phyloP scores from a whole-genome alignment of 1,284 basidiomycete species.

The Melampsora americana region DNA sequence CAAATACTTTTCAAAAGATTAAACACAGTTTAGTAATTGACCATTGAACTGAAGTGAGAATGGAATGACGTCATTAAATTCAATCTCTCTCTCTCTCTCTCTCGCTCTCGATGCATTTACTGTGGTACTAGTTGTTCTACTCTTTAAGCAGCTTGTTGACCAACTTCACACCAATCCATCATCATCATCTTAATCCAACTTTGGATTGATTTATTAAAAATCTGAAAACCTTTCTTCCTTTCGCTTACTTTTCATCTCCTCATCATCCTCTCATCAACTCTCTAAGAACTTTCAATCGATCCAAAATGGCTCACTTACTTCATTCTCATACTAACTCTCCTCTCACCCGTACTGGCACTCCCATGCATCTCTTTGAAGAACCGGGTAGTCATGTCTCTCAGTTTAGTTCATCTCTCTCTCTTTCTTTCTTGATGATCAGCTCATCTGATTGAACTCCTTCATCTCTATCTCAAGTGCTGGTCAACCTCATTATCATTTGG shows the following conservation, averaged over 20 bases:
- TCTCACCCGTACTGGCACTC: constrained; percentile 34
- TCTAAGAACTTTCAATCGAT: background rate
- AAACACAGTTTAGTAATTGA: too few species aligned
- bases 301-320: constrained; percentile 36
- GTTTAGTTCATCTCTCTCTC: background rate
- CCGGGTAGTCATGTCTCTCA: constrained; percentile 39
- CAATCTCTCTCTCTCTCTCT: too few species aligned
- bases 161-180: too few species aligned
- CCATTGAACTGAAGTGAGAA: too few species aligned
- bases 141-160: too few species aligned
- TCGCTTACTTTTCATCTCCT: background rate
- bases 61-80: too few species aligned
- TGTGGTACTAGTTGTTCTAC: too few species aligned
- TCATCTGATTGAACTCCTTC: background rate
- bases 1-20: too few species aligned
- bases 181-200: too few species aligned
- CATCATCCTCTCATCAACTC: background rate
- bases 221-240: too few species aligned
- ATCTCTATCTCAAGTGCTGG: constrained; percentile 8
- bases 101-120: too few species aligned
- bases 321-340: constrained; percentile 38
- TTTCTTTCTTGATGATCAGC: background rate
- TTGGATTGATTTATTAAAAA: too few species aligned
- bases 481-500: constrained; percentile 38
- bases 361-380: constrained; percentile 40